phyloP scores from a whole-genome alignment of 2,329 filamentous ascomycete species.

The Colletotrichum sojae region DNA sequence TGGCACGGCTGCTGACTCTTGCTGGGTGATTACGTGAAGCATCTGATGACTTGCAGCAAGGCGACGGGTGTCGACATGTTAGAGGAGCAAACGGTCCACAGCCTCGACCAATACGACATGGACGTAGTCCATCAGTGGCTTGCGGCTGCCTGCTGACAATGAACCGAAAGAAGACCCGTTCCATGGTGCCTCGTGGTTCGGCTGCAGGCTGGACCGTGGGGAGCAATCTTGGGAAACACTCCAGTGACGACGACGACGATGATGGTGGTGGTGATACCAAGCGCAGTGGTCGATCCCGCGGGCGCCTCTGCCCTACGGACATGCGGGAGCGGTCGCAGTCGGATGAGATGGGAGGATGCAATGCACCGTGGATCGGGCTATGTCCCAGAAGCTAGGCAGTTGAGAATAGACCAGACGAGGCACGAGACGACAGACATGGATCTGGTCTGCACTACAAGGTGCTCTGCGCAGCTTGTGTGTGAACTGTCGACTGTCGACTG shows the following conservation, averaged over 20 bases:
- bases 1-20: neutral
- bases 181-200: neutral
- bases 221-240: neutral
- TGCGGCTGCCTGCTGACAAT: conserved; percentile 15
- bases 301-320: conserved; percentile 8
- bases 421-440: neutral
- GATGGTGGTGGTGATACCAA: neutral
- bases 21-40: conserved; percentile 13
- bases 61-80: neutral
- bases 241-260: neutral
- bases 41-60: conserved; percentile 20
- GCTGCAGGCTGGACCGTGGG: neutral
- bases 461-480: neutral
- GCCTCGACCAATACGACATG: conserved; percentile 8
- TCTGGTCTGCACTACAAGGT: neutral
- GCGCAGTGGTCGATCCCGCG: conserved; percentile 18
- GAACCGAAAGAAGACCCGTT: conserved; percentile 8
- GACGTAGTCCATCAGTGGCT: neutral
- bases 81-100: conserved; percentile 3
- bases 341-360: conserved; percentile 23
- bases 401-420: conserved; percentile 1
- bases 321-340: conserved; percentile 10
- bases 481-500: neutral
- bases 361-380: conserved; percentile 37
- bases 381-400: conserved; percentile 6